phyloP scores from a whole-genome alignment of 331 rosid species.

The Malus hybrid region DNA sequence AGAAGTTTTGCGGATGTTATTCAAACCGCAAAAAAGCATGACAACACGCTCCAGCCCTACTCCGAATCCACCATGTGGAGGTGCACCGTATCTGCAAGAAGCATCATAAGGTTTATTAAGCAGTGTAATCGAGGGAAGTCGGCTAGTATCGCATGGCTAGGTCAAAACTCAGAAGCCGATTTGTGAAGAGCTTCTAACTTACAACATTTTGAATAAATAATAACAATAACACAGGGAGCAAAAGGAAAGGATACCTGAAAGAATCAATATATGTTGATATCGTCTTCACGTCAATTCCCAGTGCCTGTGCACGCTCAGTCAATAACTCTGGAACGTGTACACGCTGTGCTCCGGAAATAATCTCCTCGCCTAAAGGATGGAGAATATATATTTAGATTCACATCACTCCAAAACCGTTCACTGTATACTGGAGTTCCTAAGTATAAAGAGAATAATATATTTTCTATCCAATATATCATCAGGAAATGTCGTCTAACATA shows the following conservation, averaged over 20 bases:
- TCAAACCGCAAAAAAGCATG: slow-evolving; percentile 93
- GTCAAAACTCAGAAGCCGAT: background rate
- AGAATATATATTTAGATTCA: background rate
- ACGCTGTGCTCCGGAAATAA: slow-evolving; percentile 96
- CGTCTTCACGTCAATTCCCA: slow-evolving; percentile 68
- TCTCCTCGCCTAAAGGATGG: slow-evolving; percentile 69
- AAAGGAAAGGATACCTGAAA: slow-evolving; percentile 52
- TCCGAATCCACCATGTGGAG: slow-evolving; percentile 94
- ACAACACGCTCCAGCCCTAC: slow-evolving; percentile 94
- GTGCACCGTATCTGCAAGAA: slow-evolving; percentile 74
- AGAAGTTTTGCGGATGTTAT: slow-evolving; percentile 84
- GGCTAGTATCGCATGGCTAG: background rate
- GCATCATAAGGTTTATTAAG: slow-evolving; percentile 4
- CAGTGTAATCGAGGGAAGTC: background rate
- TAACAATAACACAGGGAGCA: background rate
- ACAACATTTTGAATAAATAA: background rate
- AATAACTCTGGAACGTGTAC: slow-evolving; percentile 68
- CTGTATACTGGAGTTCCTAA: background rate
- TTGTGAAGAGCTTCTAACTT: background rate
- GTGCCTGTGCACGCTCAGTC: slow-evolving; percentile 64
- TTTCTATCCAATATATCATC: background rate
- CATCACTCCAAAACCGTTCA: background rate
- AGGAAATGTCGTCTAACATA: no score
- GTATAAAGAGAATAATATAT: background rate
- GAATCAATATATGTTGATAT: slow-evolving; percentile 75